Evolutionary conservation across 225 moss, liverwort and hornwort species (phyloP), one percentile per base, ranked within the genome.

Genomic region (Marchantia paleacea): DNA sequence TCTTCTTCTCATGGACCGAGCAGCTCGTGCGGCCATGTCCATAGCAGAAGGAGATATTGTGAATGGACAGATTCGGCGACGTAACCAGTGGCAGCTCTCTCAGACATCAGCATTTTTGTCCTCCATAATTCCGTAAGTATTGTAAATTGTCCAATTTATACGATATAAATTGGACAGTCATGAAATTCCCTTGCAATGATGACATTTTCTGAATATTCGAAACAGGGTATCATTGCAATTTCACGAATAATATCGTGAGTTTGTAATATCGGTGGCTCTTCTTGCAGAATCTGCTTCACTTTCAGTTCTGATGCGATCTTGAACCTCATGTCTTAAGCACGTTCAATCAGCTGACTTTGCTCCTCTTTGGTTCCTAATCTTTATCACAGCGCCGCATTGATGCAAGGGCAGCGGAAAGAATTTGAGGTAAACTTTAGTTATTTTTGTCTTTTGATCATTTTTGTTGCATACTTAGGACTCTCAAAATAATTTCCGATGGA

Each of bases 41-140:
- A 91, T 99, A 25, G 99, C 99, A 81, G 99, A 95, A 60, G 99
- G 99, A 55, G 99, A 99, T 83, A 88, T 99, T 66, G 92, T 99
- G 75, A 99, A 99, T 88, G 91, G 89, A 18, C 95, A 99, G 83
- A 93, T 99, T 52, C 85, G 95, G 83, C 85, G 95, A 78, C 90
- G 81, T 66, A 90, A 95, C 62, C 99, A 95, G 81, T 99, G 99
- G 99, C 95, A 95, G 82, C 95, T 94, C 63, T 89, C 90, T 50
- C 99, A 99, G 82, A 90, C 90, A 79, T 94, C 89, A 58, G 99
- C 94, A 79, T 99, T 92, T 80, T 88, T 95, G 91, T 90, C 95
- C 68, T 90, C 95, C 47, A 89, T 99, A 60, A 95, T 99, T 75
- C 99, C 99, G 97, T 99, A 91, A 74, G 88, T 73, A 30, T 16